phyloP scores from a whole-genome alignment of 1,284 basidiomycete genomes.

The Moesziomyces antarcticus region DNA sequence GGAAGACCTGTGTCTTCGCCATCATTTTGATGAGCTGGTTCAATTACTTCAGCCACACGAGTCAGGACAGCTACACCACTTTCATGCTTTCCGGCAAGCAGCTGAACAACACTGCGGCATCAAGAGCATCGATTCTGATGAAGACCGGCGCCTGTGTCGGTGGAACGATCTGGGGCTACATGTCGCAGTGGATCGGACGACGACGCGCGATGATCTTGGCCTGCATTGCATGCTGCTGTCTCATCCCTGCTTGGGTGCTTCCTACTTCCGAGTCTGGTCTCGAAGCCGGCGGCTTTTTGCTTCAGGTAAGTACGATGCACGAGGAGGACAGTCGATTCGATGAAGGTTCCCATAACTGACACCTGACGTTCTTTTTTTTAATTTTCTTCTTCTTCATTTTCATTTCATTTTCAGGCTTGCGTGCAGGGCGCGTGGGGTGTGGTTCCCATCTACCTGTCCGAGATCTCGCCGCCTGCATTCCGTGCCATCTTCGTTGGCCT shows the following conservation, averaged over 20 bases:
- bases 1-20: constrained; percentile 35
- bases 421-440: constrained; percentile 57
- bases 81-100: constrained; percentile 48
- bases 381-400: too few species aligned
- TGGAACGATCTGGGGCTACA: constrained; percentile 52
- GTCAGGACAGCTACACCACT: constrained; percentile 50
- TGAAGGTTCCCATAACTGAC: constrained; percentile 4
- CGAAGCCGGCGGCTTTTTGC: constrained; percentile 50
- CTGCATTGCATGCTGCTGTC: constrained; percentile 27
- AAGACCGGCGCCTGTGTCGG: constrained; percentile 49
- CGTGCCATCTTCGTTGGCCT: constrained; percentile 51
- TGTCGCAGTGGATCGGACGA: constrained; percentile 53
- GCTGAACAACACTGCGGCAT: constrained; percentile 42
- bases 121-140: constrained; percentile 51
- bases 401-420: constrained; percentile 22
- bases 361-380: constrained; percentile 18
- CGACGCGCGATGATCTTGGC: constrained; percentile 48
- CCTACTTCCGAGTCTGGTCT: constrained; percentile 45
- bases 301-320: constrained; percentile 36
- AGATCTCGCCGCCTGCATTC: constrained; percentile 50
- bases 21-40: constrained; percentile 42
- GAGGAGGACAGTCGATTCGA: not conserved
- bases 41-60: constrained; percentile 41
- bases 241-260: constrained; percentile 60
- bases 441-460: constrained; percentile 46